Conservation (phyloP, 257 asterid genomes). For the Gentiana straminea region DNA sequence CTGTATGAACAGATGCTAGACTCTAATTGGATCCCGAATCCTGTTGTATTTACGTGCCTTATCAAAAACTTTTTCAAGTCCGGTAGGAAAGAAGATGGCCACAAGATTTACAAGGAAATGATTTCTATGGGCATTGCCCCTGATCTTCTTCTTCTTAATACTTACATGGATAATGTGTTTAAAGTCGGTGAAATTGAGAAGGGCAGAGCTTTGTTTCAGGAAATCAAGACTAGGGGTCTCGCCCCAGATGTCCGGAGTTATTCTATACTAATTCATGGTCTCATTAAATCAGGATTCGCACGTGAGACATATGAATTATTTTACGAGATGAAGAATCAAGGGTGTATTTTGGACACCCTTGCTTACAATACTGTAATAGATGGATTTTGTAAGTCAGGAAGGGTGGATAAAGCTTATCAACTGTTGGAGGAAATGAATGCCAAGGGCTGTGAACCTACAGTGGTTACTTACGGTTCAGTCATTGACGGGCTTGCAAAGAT, state of each 20-base stretch:
- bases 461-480: conserved; percentile 83
- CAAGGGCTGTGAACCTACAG: conserved; percentile 71
- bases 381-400: conserved; percentile 90
- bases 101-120: conserved; percentile 89
- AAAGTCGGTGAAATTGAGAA: conserved; percentile 78
- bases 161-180: conserved; percentile 82
- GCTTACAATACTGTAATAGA: conserved; percentile 86
- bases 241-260: conserved; percentile 80
- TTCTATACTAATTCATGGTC: conserved; percentile 83
- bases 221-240: conserved; percentile 49
- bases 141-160: conserved; percentile 72
- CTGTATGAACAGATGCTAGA: conserved; percentile 85
- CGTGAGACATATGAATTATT: conserved; percentile 76
- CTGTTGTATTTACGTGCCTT: conserved; percentile 76
- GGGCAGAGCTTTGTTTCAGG: conserved; percentile 74
- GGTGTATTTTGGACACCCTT: conserved; percentile 69
- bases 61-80: conserved; percentile 69
- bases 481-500: conserved; percentile 96
- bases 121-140: conserved; percentile 40
- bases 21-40: conserved; percentile 43
- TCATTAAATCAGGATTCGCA: conserved; percentile 80
- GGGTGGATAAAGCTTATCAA: conserved; percentile 94
- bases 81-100: conserved; percentile 85
- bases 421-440: conserved; percentile 90
- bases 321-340: conserved; percentile 84